phyloP scores from a whole-genome alignment of 2,329 filamentous ascomycete species.

The Arthrocladium fulminans region DNA sequence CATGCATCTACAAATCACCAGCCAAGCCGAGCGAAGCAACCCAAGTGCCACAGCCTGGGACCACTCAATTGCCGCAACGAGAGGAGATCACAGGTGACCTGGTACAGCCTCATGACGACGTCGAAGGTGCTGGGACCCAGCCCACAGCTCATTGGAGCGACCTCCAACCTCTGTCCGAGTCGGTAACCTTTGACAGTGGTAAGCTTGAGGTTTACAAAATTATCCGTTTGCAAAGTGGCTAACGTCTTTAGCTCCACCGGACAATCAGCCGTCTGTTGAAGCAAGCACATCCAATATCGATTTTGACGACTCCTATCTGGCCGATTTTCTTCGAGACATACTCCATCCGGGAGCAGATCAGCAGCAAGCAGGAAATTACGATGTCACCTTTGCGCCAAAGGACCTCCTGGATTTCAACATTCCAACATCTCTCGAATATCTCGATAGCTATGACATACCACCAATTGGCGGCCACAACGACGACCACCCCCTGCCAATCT shows the following conservation, averaged over 20 bases:
- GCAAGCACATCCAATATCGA: background rate
- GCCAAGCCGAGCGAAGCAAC: background rate
- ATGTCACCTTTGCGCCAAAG: background rate
- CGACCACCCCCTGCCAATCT: background rate
- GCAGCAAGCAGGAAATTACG: background rate
- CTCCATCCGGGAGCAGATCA: background rate
- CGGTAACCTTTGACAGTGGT: background rate
- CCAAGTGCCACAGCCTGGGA: background rate
- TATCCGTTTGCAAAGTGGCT: background rate
- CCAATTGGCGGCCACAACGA: constrained; percentile 27
- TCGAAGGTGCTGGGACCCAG: background rate
- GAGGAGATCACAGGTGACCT: background rate
- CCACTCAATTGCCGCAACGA: background rate
- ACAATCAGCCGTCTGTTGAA: background rate
- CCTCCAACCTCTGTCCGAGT: background rate
- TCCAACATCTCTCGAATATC: background rate
- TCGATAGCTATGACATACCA: background rate
- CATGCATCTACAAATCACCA: constrained; percentile 3
- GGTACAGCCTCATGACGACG: background rate
- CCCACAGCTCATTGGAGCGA: background rate
- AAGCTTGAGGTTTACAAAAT: background rate
- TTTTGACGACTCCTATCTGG: constrained; percentile 10
- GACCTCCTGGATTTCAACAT: constrained; percentile 11
- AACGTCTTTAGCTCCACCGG: background rate
- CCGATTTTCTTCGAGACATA: constrained; percentile 11